Base-by-base conservation (phyloP, 2,329 filamentous ascomycete genomes). In the Sordariomycetes sp. region DNA sequence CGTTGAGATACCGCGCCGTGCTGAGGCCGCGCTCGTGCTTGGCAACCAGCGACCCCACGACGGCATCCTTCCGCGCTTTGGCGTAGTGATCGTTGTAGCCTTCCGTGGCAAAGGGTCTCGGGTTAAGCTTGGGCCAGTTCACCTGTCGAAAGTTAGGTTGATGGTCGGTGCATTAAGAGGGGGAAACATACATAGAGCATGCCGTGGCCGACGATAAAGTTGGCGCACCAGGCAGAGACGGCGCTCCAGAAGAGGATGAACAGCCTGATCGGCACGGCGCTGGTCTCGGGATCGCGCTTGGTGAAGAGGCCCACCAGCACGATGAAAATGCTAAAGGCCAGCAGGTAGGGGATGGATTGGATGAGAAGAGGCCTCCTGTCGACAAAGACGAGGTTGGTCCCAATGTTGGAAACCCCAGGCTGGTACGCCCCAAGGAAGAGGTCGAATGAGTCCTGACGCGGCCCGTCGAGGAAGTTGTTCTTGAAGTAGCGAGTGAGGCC, bases 81-180 rank as follows among this genome's bases (percentile, higher is more conserved):
- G 72, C 70, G 45, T 94, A 76, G 34, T 90, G 85, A 47, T 95
- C 87, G 48, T 86, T 79, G 58, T 88, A 94, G 25, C 86, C 86
- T 50, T 98, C 92, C 6, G 77, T 73, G 3, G 86, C 88, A 60
- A 83, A 93, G 3, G 85, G 77, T 12, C 86, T 80, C 9, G 87
- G 88, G 57, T 93, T 94, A 31, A 98, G 75, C 54, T 94, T 95
- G 8, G 92, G 92, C 92, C 93, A 98, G 62, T 95, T 96, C 46
- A 95, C 88, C 87, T 94, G 41, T 29, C 33, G 30, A n/a, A 10
- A 4, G 17, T 19, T 27, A 23, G 19, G 26, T 12, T 25, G 6
- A 21, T 18, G 16, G 38, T 53, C 9, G 23, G 27, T 26, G 25
- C 9, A 28, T n/a, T 20, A n/a, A 31, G 21, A 16, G 3, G 2